Percentiles rank a stretch among this genome's conserved stretches.
Evolutionary conservation across 1,284 basidiomycete species (phyloP).

Genomic region (Sutorius eximius): DNA sequence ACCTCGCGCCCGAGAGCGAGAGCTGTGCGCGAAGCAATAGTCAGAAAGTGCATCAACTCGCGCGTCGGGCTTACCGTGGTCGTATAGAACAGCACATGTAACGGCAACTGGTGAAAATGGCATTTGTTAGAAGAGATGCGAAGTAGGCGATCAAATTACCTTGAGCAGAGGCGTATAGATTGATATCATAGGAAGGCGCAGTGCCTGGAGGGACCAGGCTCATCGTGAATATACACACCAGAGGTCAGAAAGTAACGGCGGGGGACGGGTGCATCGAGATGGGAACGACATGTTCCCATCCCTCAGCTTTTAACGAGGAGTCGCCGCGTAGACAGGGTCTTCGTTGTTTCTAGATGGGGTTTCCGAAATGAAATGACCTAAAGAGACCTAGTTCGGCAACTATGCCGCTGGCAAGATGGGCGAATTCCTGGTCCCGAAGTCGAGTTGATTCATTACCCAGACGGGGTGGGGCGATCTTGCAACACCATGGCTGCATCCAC

Average conservation of each 20-base stretch:
- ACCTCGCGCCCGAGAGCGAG: conserved; percentile 31
- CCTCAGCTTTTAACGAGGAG: conserved; percentile 16
- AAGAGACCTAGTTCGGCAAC: conserved; percentile 2
- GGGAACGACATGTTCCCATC: not conserved
- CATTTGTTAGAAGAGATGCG: not conserved
- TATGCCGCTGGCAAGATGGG: not conserved
- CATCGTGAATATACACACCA: conserved; percentile 18
- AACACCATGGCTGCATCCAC: not conserved
- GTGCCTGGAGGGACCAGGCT: conserved; percentile 18
- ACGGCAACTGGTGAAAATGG: conserved; percentile 29
- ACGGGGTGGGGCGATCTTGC: not conserved
- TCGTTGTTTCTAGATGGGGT: conserved; percentile 2
- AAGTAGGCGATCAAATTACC: conserved; percentile 7
- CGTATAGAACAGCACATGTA: conserved; percentile 28
- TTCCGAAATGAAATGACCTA: conserved; percentile 10
- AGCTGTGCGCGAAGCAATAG: conserved; percentile 7
- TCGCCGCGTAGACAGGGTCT: conserved; percentile 1
- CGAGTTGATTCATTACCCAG: not conserved
- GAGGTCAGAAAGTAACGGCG: conserved; percentile 1
- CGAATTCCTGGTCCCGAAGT: not conserved
- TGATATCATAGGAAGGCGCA: conserved; percentile 1
- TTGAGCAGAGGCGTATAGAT: conserved; percentile 24
- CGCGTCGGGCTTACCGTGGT: conserved; percentile 22
- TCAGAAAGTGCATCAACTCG: not conserved
- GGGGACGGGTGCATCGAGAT: not conserved